Percentiles rank a stretch among this genome's conserved stretches.
Conservation (phyloP, 1,284 basidiomycete genomes). For the Trametes pubescens region DNA sequence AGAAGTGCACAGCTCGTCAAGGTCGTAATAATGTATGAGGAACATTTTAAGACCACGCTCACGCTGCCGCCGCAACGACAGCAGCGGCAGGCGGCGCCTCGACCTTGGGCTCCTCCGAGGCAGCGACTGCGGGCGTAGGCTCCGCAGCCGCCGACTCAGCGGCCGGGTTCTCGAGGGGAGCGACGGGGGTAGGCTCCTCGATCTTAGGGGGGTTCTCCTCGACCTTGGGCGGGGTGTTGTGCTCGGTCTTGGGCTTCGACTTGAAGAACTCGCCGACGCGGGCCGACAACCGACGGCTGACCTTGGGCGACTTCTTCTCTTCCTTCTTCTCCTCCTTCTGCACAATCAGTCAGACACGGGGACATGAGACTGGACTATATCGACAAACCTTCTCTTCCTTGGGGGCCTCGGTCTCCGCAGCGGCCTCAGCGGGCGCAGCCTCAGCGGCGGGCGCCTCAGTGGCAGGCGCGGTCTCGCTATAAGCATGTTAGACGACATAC, state of each 20-base stretch:
- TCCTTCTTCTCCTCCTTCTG: constrained; percentile 49
- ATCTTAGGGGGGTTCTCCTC: constrained; percentile 84
- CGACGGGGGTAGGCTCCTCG: constrained; percentile 76
- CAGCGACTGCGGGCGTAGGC: constrained; percentile 43
- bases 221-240: constrained; percentile 79
- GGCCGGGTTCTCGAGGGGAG: constrained; percentile 78
- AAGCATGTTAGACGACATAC: constrained; percentile 30
- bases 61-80: constrained; percentile 66
- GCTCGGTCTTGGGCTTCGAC: constrained; percentile 74
- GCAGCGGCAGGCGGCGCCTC: constrained; percentile 46
- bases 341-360: background rate
- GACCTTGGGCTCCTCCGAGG: constrained; percentile 49
- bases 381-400: constrained; percentile 69
- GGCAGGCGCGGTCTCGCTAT: constrained; percentile 74
- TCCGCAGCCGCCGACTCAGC: constrained; percentile 46
- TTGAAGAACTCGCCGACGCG: constrained; percentile 84
- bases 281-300: constrained; percentile 78
- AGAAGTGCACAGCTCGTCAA: constrained; percentile 58
- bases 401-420: constrained; percentile 54
- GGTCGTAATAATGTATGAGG: constrained; percentile 52
- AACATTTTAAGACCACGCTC: constrained; percentile 42
- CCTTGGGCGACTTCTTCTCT: constrained; percentile 59
- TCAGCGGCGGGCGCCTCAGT: constrained; percentile 46
- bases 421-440: constrained; percentile 45
- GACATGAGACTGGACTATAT: constrained; percentile 2